These are phyloP conservation scores for Cunninghamia lanceolata DNA, from an alignment of 75 land plant species.

Conservation along the genomic window DNA sequence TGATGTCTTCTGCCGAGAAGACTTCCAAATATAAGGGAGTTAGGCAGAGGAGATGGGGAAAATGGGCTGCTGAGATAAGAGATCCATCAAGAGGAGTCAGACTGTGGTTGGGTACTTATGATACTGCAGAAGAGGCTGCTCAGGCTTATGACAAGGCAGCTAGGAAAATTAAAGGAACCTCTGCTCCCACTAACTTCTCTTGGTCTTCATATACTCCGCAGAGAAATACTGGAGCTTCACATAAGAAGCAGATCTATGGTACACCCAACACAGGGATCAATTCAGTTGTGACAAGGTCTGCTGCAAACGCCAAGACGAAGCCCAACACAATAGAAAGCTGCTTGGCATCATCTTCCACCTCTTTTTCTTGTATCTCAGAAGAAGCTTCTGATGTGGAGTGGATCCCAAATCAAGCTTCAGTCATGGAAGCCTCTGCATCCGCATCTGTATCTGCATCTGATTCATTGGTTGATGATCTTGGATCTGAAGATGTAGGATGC, in stretches of 20 bases:
- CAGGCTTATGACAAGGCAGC: conserved; percentile 47
- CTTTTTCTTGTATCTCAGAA: conserved; percentile 14
- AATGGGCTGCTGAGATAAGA: conserved; percentile 51
- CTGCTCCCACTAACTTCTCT: conserved; percentile 30
- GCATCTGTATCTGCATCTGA: background rate
- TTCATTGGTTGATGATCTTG: conserved; percentile 14
- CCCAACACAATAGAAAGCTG: background rate
- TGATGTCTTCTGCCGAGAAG: background rate
- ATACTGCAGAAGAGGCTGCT: conserved; percentile 49
- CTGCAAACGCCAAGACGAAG: conserved; percentile 1
- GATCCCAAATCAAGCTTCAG: background rate
- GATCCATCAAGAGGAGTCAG: conserved; percentile 44
- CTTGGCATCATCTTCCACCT: conserved; percentile 7
- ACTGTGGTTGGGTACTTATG: conserved; percentile 42
- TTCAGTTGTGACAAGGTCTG: conserved; percentile 8
- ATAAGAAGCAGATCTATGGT: background rate
- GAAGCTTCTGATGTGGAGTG: conserved; percentile 9
- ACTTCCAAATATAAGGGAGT: conserved; percentile 27
- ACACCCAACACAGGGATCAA: background rate
- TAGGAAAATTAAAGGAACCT: conserved; percentile 31
- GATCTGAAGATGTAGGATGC: conserved; percentile 8
- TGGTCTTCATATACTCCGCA: background rate
- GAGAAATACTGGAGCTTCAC: background rate
- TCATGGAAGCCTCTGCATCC: background rate
- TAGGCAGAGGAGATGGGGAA: conserved; percentile 48